Conservation (phyloP, 495 filamentous ascomycete species). For the Parachaetomium inaequale region DNA sequence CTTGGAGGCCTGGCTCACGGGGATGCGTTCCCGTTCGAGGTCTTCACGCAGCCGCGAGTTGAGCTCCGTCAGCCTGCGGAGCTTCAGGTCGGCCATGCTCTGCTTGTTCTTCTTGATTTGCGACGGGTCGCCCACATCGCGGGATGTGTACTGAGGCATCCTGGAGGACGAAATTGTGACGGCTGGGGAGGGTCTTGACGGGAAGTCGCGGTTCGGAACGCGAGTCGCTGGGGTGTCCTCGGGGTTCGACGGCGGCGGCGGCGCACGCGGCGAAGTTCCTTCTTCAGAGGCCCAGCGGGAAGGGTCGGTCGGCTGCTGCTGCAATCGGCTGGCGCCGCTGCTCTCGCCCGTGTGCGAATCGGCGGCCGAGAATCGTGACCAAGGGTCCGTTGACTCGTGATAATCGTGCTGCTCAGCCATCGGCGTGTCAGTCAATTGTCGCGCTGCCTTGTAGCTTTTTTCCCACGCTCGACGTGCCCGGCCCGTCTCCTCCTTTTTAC, state of each 20-base stretch:
- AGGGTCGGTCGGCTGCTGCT: constrained; percentile 4
- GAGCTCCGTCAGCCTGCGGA: constrained; percentile 91
- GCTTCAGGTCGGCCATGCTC: constrained; percentile 96
- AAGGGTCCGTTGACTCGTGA: constrained; percentile 13
- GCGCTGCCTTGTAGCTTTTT: not conserved
- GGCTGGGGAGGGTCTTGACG: not conserved
- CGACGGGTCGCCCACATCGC: constrained; percentile 57
- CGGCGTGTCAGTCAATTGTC: constrained; percentile 27
- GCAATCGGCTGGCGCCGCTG: constrained; percentile 18
- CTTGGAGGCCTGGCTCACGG: constrained; percentile 87
- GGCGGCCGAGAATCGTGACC: constrained; percentile 21
- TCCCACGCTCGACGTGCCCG: constrained; percentile 1
- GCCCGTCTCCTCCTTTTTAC: not conserved
- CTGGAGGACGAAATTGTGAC: constrained; percentile 18
- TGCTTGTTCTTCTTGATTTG: constrained; percentile 96
- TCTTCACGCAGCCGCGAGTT: constrained; percentile 93
- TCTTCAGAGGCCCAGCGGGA: not conserved
- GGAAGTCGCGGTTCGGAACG: not conserved
- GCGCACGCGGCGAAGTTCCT: constrained; percentile 12
- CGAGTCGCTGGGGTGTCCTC: not conserved
- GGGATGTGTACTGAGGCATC: constrained; percentile 55
- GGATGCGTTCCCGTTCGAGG: constrained; percentile 88
- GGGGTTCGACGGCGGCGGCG: not conserved
- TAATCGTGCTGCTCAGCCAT: constrained; percentile 24
- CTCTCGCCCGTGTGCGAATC: constrained; percentile 17